These are phyloP conservation scores for Orychophragmus violaceus DNA, from an alignment of 345 rosid species.

Conservation along the genomic window DNA sequence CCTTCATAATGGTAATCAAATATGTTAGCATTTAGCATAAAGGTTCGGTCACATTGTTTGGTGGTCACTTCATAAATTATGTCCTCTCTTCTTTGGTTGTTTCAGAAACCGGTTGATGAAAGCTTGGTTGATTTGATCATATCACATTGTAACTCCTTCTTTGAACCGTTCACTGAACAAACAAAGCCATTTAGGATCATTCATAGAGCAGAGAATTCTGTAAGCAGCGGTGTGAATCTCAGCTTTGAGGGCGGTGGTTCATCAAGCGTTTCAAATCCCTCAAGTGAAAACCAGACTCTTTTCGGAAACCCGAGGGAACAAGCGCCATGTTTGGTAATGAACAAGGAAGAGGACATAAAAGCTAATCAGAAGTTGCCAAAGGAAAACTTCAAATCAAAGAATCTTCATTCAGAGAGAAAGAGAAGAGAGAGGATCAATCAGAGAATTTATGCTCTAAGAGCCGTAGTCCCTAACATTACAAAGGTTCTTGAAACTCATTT, in stretches of 20 bases:
- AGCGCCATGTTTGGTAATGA: constrained; percentile 2
- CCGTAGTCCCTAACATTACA: constrained; percentile 71
- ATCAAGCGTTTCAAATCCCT: constrained; percentile 43
- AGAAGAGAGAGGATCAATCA: constrained; percentile 62
- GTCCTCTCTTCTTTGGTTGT: not conserved
- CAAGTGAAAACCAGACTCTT: constrained; percentile 29
- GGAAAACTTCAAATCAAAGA: constrained; percentile 51
- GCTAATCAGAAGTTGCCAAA: constrained; percentile 28
- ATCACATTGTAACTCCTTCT: constrained; percentile 35
- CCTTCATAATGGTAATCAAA: constrained; percentile 46
- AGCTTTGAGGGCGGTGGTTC: constrained; percentile 43
- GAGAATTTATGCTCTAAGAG: constrained; percentile 48
- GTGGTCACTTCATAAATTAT: not conserved
- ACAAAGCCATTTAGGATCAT: not conserved
- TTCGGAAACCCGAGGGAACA: not conserved
- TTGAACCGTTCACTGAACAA: constrained; percentile 19
- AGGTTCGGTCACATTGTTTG: not conserved
- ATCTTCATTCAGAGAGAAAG: constrained; percentile 73
- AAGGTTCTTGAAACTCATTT: constrained; percentile 45
- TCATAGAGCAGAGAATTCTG: constrained; percentile 24
- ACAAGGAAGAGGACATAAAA: constrained; percentile 9
- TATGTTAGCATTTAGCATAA: not conserved
- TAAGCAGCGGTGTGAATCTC: constrained; percentile 16
- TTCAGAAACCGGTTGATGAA: constrained; percentile 60
- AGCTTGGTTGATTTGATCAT: constrained; percentile 43